These are phyloP conservation scores for Diplodia seriata DNA, from an alignment of 2,329 filamentous ascomycete species.

Conservation along the genomic window DNA sequence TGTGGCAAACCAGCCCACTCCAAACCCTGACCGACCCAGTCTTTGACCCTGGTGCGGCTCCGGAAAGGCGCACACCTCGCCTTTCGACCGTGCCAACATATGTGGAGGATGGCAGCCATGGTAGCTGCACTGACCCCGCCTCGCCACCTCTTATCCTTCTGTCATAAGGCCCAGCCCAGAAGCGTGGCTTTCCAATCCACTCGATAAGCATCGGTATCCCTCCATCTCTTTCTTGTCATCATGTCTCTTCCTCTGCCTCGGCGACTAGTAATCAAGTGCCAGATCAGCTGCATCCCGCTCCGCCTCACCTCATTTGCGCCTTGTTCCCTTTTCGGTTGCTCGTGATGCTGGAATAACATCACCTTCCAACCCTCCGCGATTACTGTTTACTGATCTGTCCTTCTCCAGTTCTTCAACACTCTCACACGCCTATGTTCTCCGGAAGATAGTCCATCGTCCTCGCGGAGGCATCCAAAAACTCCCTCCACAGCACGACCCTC, in stretches of 20 bases:
- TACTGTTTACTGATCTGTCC: background rate
- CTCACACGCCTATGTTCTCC: slow-evolving; percentile 4
- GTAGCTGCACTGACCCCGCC: background rate
- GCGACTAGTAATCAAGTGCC: background rate
- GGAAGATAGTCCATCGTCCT: background rate
- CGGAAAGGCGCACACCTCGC: background rate
- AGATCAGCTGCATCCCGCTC: background rate
- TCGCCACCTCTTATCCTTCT: slow-evolving; percentile 8
- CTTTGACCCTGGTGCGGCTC: background rate
- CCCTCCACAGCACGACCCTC: slow-evolving; percentile 16
- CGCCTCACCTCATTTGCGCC: background rate
- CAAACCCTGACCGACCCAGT: background rate
- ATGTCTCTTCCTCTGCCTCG: background rate
- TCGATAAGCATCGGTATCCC: background rate
- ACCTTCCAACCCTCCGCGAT: background rate
- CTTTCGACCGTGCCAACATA: background rate
- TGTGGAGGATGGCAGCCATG: background rate
- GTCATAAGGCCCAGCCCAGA: background rate
- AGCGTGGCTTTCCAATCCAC: background rate
- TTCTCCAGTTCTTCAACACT: background rate
- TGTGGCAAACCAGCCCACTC: background rate
- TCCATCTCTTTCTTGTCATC: background rate
- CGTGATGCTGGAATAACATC: background rate
- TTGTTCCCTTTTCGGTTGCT: background rate
- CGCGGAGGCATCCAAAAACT: slow-evolving; percentile 14